These are phyloP conservation scores for Linum lewisii DNA, from an alignment of 345 rosid genomes.

Conservation along the genomic window DNA sequence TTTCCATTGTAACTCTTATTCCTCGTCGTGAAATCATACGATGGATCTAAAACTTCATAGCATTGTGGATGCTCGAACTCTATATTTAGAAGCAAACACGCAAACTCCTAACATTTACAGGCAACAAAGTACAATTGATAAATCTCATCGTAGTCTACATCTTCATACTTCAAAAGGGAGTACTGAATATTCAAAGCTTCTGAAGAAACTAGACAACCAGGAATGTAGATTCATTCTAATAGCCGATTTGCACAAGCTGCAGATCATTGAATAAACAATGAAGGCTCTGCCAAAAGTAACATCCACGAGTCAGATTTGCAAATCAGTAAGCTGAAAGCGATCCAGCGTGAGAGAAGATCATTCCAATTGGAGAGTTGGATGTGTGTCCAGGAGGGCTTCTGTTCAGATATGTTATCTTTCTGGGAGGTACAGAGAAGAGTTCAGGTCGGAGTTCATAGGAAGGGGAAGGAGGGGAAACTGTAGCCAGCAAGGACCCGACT, in stretches of 20 bases:
- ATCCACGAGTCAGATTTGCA: conserved; percentile 48
- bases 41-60: no score
- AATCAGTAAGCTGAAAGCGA: conserved; percentile 49
- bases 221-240: background rate
- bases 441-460: conserved; percentile 17
- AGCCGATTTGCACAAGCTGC: background rate
- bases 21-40: no score
- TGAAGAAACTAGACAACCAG: background rate
- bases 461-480: conserved; percentile 7
- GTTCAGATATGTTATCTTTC: conserved; percentile 13
- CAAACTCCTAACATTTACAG: no score
- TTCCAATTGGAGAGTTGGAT: conserved; percentile 56
- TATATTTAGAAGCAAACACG: no score
- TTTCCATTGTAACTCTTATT: no score
- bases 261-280: background rate
- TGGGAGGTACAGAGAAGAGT: conserved; percentile 11
- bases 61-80: no score
- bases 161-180: no score
- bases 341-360: conserved; percentile 58
- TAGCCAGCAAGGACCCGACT: conserved; percentile 17
- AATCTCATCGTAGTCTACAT: no score
- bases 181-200: background rate
- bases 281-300: no score
- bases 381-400: conserved; percentile 37
- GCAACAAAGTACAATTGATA: no score